Conservation (phyloP, 1,284 basidiomycete genomes). For the Malassezia sp. region DNA sequence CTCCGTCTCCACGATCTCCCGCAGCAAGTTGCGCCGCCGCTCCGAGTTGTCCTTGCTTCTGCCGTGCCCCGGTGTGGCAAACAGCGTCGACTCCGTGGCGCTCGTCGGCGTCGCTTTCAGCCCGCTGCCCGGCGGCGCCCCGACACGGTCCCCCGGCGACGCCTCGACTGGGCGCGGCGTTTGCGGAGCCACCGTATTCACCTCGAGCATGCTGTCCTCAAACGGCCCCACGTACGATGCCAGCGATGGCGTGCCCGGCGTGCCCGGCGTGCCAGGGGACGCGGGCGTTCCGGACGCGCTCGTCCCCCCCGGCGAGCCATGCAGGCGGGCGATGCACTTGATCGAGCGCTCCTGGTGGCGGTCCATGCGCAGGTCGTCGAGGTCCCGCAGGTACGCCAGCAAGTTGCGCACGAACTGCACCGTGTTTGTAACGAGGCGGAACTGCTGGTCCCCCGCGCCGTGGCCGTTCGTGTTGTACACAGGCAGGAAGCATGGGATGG, state of each 20-base stretch:
- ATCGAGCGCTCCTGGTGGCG: slow-evolving; percentile 8
- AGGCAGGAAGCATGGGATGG: slow-evolving; percentile 9
- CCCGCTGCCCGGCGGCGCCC: too few species aligned
- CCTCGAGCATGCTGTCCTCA: too few species aligned
- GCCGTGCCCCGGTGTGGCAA: slow-evolving; percentile 25
- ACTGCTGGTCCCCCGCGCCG: neutral
- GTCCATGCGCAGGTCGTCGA: slow-evolving; percentile 61
- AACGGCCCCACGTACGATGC: neutral
- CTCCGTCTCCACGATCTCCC: slow-evolving; percentile 63
- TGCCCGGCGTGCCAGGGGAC: neutral
- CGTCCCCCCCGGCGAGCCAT: neutral
- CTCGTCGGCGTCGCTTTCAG: too few species aligned
- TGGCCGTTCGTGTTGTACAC: neutral
- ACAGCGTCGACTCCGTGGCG: too few species aligned
- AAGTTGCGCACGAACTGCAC: slow-evolving; percentile 46
- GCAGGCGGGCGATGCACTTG: neutral
- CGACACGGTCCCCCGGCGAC: too few species aligned
- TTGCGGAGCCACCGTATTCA: neutral
- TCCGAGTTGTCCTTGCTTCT: slow-evolving; percentile 35
- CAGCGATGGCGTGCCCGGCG: neutral
- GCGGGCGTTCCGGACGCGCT: neutral
- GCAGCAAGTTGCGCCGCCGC: slow-evolving; percentile 41
- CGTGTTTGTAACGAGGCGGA: neutral
- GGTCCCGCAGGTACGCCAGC: slow-evolving; percentile 86
- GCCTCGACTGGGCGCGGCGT: too few species aligned